A percentile compares a stretch with the other conserved stretches of the same genome.
Evolutionary conservation across 2,329 filamentous ascomycete genomes (phyloP).

Genomic region (Aspergillus versicolor): DNA sequence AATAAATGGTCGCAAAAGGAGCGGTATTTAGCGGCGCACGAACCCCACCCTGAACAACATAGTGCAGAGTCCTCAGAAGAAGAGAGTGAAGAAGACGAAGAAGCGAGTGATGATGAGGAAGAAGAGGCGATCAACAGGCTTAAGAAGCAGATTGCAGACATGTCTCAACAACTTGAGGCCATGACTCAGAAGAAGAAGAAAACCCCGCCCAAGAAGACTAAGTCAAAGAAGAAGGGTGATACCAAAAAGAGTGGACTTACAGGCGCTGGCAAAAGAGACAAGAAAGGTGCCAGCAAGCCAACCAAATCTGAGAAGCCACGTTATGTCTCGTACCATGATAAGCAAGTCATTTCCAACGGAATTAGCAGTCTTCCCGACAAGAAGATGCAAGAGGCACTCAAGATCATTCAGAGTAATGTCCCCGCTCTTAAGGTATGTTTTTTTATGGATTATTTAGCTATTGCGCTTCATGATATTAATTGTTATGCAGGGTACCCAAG

Average conservation of each 20-base stretch:
- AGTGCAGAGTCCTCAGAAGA: conserved; percentile 67
- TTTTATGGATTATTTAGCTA: not conserved
- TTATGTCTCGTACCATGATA: conserved; percentile 74
- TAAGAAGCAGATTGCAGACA: conserved; percentile 70
- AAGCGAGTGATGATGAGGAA: conserved; percentile 64
- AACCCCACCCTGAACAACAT: conserved; percentile 63
- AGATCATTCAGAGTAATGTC: conserved; percentile 84
- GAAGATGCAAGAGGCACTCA: conserved; percentile 77
- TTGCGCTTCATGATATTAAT: conserved; percentile 4
- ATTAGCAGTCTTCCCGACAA: conserved; percentile 76
- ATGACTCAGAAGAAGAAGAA: conserved; percentile 61
- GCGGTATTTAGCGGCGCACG: conserved; percentile 75
- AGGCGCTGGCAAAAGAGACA: conserved; percentile 59
- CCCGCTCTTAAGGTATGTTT: conserved; percentile 63
- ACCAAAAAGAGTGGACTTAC: conserved; percentile 37
- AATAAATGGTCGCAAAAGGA: conserved; percentile 74
- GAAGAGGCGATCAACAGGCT: conserved; percentile 62
- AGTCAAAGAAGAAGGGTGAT: conserved; percentile 30
- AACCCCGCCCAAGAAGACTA: conserved; percentile 51
- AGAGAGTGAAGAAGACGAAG: conserved; percentile 70
- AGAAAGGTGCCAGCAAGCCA: conserved; percentile 39
- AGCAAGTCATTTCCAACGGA: conserved; percentile 84
- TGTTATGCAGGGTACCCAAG: conserved; percentile 38
- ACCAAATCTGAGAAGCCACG: conserved; percentile 55
- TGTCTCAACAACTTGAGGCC: conserved; percentile 64